Percentiles rank a stretch among this genome's conserved stretches.
Evolutionary conservation across 371 early-diverging fungal genomes (phyloP).

Genomic region (Umbelopsis sp.): DNA sequence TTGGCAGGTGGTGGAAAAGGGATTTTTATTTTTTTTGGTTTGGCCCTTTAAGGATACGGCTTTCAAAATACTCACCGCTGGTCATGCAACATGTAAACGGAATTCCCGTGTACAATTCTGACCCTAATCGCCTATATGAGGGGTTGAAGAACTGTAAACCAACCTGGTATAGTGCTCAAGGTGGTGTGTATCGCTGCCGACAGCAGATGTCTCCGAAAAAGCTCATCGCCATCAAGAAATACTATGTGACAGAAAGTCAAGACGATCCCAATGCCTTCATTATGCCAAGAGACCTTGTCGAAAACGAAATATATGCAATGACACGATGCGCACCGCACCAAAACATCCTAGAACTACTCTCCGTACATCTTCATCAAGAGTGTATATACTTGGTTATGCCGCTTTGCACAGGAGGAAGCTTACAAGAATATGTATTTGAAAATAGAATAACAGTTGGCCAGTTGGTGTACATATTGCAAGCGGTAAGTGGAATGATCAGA

Average conservation of each 20-base stretch:
- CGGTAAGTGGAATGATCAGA: conserved; percentile 29
- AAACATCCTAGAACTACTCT: conserved; percentile 44
- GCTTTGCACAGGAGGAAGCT: conserved; percentile 50
- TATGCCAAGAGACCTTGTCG: conserved; percentile 56
- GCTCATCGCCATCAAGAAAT: conserved; percentile 52
- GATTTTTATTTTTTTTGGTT: not conserved
- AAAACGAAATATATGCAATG: conserved; percentile 58
- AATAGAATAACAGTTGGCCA: conserved; percentile 51
- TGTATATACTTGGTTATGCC: conserved; percentile 56
- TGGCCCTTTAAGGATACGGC: not conserved
- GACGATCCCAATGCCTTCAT: conserved; percentile 50
- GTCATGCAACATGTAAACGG: conserved; percentile 56
- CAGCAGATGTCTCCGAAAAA: conserved; percentile 30
- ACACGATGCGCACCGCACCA: conserved; percentile 47
- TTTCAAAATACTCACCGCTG: not conserved
- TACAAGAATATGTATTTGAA: conserved; percentile 55
- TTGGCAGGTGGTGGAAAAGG: not conserved
- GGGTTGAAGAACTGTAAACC: conserved; percentile 44
- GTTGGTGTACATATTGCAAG: conserved; percentile 45
- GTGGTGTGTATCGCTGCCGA: conserved; percentile 49
- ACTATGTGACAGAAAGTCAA: conserved; percentile 46
- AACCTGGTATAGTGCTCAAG: conserved; percentile 57
- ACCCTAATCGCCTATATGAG: conserved; percentile 41
- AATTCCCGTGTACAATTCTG: conserved; percentile 44
- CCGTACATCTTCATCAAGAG: conserved; percentile 51